Percentiles rank a stretch among this genome's conserved stretches.
Evolutionary conservation across 1,284 basidiomycete genomes (phyloP).

Genomic region (Golubevia pallescens): DNA sequence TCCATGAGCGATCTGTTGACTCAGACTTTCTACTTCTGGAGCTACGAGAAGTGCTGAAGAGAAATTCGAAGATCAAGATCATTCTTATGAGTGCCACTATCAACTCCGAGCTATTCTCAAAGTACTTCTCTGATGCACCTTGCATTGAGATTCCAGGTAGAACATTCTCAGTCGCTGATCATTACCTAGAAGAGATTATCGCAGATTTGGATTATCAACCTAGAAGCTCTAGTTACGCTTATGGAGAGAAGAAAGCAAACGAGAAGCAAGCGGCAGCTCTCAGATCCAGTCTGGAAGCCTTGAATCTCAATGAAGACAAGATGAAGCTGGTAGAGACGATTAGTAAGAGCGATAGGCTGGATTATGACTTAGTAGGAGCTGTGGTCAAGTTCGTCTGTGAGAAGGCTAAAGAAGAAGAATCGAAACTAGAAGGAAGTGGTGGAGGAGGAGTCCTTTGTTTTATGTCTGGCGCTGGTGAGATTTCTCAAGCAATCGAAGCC

Average conservation of each 20-base stretch:
- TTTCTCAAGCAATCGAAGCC: conserved; percentile 74
- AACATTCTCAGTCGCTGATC: conserved; percentile 59
- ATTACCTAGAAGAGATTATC: conserved; percentile 82
- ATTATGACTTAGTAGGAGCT: conserved; percentile 78
- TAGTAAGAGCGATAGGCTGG: conserved; percentile 73
- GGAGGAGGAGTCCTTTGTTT: conserved; percentile 77
- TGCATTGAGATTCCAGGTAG: conserved; percentile 80
- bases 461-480: conserved; percentile 71
- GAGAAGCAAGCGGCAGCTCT: conserved; percentile 66
- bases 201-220: conserved; percentile 56
- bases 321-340: conserved; percentile 73
- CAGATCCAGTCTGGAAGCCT: conserved; percentile 68
- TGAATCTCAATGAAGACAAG: conserved; percentile 70
- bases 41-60: conserved; percentile 75
- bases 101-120: conserved; percentile 80
- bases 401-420: conserved; percentile 68
- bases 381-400: conserved; percentile 74
- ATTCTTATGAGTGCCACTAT: conserved; percentile 66
- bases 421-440: conserved; percentile 62
- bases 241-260: conserved; percentile 31
- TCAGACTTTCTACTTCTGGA: conserved; percentile 89
- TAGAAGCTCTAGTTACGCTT: background rate
- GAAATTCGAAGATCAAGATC: conserved; percentile 79
- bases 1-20: conserved; percentile 88
- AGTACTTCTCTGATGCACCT: conserved; percentile 82